A percentile compares a stretch with the other conserved stretches of the same genome.
These are phyloP conservation scores for Cladosporium sp. DNA, from an alignment of 2,329 filamentous ascomycete species.

Conservation along the genomic window DNA sequence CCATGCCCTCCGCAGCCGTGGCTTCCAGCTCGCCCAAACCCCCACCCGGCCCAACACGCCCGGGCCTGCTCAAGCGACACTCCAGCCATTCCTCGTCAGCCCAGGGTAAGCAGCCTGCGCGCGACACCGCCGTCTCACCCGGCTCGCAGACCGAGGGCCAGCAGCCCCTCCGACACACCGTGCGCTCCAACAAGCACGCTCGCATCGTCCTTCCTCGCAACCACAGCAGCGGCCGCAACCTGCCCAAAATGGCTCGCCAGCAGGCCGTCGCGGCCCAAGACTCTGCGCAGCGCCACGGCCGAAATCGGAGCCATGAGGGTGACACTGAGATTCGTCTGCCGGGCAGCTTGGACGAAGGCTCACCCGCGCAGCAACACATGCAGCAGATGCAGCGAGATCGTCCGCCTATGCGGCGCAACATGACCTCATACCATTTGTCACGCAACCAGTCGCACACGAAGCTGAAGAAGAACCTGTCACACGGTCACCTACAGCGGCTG, in stretches of 20 bases:
- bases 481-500: slow-evolving; percentile 47
- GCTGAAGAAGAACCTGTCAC: slow-evolving; percentile 44
- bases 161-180: slow-evolving; percentile 27
- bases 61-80: slow-evolving; percentile 33
- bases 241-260: slow-evolving; percentile 32
- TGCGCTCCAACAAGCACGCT: slow-evolving; percentile 28
- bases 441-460: slow-evolving; percentile 34
- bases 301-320: slow-evolving; percentile 33
- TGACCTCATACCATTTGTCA: slow-evolving; percentile 35
- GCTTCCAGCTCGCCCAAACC: slow-evolving; percentile 19
- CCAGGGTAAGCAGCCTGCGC: slow-evolving; percentile 12
- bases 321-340: slow-evolving; percentile 38
- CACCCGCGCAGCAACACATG: slow-evolving; percentile 7
- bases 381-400: slow-evolving; percentile 1
- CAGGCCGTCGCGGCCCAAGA: slow-evolving; percentile 21
- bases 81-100: slow-evolving; percentile 32
- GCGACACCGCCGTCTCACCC: slow-evolving; percentile 27
- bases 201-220: slow-evolving; percentile 36
- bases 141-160: slow-evolving; percentile 28
- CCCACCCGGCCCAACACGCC: slow-evolving; percentile 24
- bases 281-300: slow-evolving; percentile 28
- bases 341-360: slow-evolving; percentile 34
- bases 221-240: slow-evolving; percentile 36
- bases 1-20: slow-evolving; percentile 17
- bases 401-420: slow-evolving; percentile 33